Evolutionary conservation across 306 rosid genomes (phyloP).

Genomic region (Cicer cuneatum): DNA sequence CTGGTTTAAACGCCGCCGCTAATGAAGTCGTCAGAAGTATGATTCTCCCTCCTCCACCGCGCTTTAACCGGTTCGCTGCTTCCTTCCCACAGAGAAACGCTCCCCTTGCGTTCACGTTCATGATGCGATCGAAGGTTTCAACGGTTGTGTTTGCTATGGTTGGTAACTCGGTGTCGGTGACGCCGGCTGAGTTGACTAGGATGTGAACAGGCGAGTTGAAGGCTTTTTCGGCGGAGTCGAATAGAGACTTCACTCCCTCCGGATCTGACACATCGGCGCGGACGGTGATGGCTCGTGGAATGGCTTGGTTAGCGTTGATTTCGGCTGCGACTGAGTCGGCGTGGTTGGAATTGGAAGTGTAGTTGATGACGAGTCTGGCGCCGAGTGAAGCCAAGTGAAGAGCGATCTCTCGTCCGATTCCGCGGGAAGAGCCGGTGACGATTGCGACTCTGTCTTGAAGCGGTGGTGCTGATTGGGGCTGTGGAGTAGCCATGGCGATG

Average conservation of each 20-base stretch:
- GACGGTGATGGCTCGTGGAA: conserved; percentile 14
- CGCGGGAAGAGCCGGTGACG: conserved; percentile 64
- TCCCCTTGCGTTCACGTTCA: conserved; percentile 58
- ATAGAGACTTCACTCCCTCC: background rate
- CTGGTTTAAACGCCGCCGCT: conserved; percentile 6
- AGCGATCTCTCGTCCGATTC: conserved; percentile 59
- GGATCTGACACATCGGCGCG: conserved; percentile 27
- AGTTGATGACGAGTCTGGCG: conserved; percentile 54
- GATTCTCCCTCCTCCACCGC: conserved; percentile 63
- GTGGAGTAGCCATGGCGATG: conserved; percentile 2
- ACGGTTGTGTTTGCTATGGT: background rate
- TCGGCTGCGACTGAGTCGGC: conserved; percentile 8
- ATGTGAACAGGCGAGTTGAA: conserved; percentile 28
- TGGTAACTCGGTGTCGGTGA: background rate
- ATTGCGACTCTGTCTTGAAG: conserved; percentile 55
- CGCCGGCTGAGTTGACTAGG: conserved; percentile 22
- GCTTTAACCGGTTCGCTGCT: conserved; percentile 53
- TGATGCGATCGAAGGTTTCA: conserved; percentile 6
- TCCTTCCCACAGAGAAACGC: conserved; percentile 57
- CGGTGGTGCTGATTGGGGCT: background rate
- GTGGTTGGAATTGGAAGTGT: conserved; percentile 19
- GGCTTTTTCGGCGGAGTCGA: background rate
- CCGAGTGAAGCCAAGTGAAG: conserved; percentile 56
- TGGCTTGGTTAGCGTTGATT: conserved; percentile 10
- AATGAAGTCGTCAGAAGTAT: conserved; percentile 11